Base-by-base conservation (phyloP, 306 rosid genomes). In the Begonia loranthoides region DNA sequence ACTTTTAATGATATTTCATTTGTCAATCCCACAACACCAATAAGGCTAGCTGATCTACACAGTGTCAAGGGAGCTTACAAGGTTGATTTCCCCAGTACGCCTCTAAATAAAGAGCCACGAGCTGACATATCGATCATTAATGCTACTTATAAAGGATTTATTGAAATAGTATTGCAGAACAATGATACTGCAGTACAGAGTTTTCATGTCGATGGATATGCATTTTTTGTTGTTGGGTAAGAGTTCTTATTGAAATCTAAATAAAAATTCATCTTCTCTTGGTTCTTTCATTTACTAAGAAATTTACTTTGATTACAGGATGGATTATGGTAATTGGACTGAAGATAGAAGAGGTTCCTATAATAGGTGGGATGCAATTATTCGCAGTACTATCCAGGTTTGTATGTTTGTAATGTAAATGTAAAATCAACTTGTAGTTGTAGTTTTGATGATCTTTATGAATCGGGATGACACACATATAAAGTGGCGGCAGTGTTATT, bases 1-100 rank as follows among this genome's bases (percentile, higher is more conserved):
- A 45, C 87, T 8, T 69, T 90, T 24, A 90, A 90, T 24, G 97
- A 92, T 36, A 76, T 90, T 68, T 90, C 97, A 41, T 90, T 90
- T 63, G 69, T 49, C 34, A 90, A 80, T 58, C 97, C 95, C 6
- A 39, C 50, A 0, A 62, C 83, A 40, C 95, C 97, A 41, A 72
- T 90, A 60, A 78, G 83, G 72, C 95, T 90, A 43, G 92, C 95
- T 57, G 97, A 85, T 74, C 50, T 69, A 56, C 55, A 78, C 46
- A 52, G 70, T 3, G 46, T 85, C 52, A 80, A 70, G 56, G 97
- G 95, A 58, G 64, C 21, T 33, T 90, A 85, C 54, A 90, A 85
- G 75, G 79, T 82, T 53, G 95, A 90, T 74, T 90, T 85, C 59
- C 97, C 97, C 10, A 65, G 51, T 54, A 68, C 41, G 71, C 84